Evolutionary conservation across 192 early-diverging fungal species (phyloP).

Genomic region (Coemansia sp.): DNA sequence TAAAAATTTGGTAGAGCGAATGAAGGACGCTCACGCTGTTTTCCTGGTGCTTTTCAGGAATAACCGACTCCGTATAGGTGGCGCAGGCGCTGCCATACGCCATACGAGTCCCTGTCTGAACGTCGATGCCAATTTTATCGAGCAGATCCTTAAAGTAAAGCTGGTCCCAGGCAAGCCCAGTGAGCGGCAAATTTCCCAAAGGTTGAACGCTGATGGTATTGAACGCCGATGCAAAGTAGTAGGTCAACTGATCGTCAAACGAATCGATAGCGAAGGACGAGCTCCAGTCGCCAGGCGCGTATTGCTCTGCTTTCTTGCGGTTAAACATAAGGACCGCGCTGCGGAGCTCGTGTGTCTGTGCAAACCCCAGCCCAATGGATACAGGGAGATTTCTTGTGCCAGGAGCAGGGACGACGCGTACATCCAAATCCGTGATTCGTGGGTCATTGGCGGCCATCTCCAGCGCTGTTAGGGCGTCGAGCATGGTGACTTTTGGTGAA

Average conservation of each 20-base stretch:
- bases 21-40: slow-evolving; percentile 59
- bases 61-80: slow-evolving; percentile 57
- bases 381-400: not conserved
- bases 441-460: slow-evolving; percentile 59
- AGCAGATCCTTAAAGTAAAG: slow-evolving; percentile 64
- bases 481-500: slow-evolving; percentile 21
- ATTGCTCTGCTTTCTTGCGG: slow-evolving; percentile 54
- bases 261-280: slow-evolving; percentile 68
- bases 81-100: slow-evolving; percentile 65
- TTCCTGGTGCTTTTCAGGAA: slow-evolving; percentile 59
- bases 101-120: slow-evolving; percentile 59
- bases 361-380: slow-evolving; percentile 51
- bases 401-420: not conserved
- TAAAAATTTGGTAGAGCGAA: slow-evolving; percentile 59
- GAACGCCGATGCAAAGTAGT: slow-evolving; percentile 69
- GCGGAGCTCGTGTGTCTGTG: slow-evolving; percentile 68
- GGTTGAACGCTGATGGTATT: slow-evolving; percentile 68
- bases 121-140: slow-evolving; percentile 61
- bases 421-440: slow-evolving; percentile 36
- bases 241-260: slow-evolving; percentile 67
- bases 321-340: slow-evolving; percentile 58
- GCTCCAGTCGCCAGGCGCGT: slow-evolving; percentile 52
- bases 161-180: slow-evolving; percentile 57
- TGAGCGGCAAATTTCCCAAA: slow-evolving; percentile 61
- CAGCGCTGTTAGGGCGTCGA: slow-evolving; percentile 49